phyloP scores from a whole-genome alignment of 768 basidiomycete genomes.

The Boletus patriciae region DNA sequence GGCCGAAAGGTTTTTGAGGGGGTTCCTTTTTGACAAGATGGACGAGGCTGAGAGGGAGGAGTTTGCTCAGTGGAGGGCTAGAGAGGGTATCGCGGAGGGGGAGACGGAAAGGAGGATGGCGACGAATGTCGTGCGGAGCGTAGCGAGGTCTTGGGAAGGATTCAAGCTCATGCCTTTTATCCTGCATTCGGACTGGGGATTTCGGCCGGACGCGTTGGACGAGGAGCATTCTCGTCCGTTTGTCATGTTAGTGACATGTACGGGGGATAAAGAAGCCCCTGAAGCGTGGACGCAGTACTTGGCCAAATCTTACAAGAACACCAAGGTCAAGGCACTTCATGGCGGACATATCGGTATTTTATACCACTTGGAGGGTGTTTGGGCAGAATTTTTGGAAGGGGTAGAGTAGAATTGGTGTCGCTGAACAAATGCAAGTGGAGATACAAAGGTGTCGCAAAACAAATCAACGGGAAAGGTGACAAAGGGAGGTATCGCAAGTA shows the following conservation, averaged over 20 bases:
- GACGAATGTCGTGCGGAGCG: slow-evolving; percentile 45
- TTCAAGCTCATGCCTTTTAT: slow-evolving; percentile 44
- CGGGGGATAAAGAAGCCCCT: slow-evolving; percentile 44
- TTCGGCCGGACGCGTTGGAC: slow-evolving; percentile 42
- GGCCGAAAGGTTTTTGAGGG: slow-evolving; percentile 44
- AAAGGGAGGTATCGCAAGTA: slow-evolving; percentile 21
- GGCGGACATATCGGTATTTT: slow-evolving; percentile 53
- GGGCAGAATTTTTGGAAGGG: slow-evolving; percentile 34
- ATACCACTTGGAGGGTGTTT: slow-evolving; percentile 48
- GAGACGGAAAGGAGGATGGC: slow-evolving; percentile 45
- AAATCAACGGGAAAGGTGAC: slow-evolving; percentile 18
- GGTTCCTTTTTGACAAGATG: slow-evolving; percentile 41
- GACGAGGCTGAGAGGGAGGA: slow-evolving; percentile 36
- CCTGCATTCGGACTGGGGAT: slow-evolving; percentile 55
- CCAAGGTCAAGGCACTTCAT: slow-evolving; percentile 38
- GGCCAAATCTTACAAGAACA: slow-evolving; percentile 46
- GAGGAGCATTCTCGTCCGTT: slow-evolving; percentile 45
- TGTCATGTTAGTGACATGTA: slow-evolving; percentile 46
- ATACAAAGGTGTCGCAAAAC: slow-evolving; percentile 22
- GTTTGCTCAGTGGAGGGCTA: slow-evolving; percentile 43
- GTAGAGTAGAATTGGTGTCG: slow-evolving; percentile 16
- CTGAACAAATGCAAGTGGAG: not conserved
- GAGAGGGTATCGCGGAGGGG: slow-evolving; percentile 41
- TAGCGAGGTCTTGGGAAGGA: slow-evolving; percentile 52
- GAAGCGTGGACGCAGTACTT: slow-evolving; percentile 49